Base-by-base conservation (phyloP, 768 basidiomycete genomes). In the Amanita thiersii region DNA sequence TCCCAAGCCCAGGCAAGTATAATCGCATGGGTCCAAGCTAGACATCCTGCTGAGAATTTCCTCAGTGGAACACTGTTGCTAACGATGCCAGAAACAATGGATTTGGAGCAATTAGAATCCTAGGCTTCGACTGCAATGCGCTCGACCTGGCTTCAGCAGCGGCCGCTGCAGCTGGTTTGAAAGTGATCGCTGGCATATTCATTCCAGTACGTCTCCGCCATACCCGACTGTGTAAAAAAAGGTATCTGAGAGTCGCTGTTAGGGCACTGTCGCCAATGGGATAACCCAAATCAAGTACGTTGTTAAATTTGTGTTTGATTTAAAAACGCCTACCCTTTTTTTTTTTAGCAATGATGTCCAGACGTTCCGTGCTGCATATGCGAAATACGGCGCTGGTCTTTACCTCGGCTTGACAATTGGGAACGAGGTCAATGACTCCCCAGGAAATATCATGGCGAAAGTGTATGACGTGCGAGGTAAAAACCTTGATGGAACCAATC, bases 51-150 rank as follows among this genome's bases (percentile, higher is more conserved):
- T 30, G 29, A 30, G 14, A 9, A 14, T 14, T 14, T 30, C 14
- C 14, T n/a, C n/a, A 66, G 62, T 66, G 64, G 64, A 64, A 62
- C 39, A 29, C 42, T 2, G 32, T 66, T 20, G 64, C 61, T 7
- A 53, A 46, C 5, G 49, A 56, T 33, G 57, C 64, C 2, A 59
- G 50, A 36, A 45, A 43, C 25, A 39, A 52, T 26, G 64, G 63
- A 4, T 65, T 66, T 50, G 52, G 48, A 8, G 50, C 65, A 3
- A 57, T 65, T 39, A 57, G 62, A 12, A 56, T 68, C 29, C 40
- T 54, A 11, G 64, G 60, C 10, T 62, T 65, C 39, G 64, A 67
- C 37, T 65, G 63, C 41, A 50, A 61, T 40, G 62, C 65, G 5
- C 44, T 67, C 15, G 56, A 59, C 18, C 30, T 52, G 19, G 63